Base-by-base conservation (phyloP, 2,329 filamentous ascomycete species). In the Exophiala lecanii-corni region DNA sequence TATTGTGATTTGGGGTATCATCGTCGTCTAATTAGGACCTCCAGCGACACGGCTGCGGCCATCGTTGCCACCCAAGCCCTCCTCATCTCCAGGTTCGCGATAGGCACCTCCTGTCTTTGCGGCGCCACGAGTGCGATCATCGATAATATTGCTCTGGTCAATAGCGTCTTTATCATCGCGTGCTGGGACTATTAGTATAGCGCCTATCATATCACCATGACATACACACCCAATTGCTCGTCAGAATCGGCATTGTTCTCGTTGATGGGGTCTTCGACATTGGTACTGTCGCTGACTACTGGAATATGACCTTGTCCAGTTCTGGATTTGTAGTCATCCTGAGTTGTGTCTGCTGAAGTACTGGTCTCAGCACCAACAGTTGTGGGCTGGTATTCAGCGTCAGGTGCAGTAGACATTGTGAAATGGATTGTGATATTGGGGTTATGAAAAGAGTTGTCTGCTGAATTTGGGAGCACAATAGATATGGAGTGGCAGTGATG, bases 71-170 rank as follows among this genome's bases (percentile, higher is more conserved):
- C 56, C 59, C n/a, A 70, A 52, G 12, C 66, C 66, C 59, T 74
- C 72, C 42, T 74, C 71, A 51, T 75, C 73, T 20, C 69, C 68
- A n/a, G 72, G 73, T 63, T 76, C 72, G 1, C 56, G 50, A 52
- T 75, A 75, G 0, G 62, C 61, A 13, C 72, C 71, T 25, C 59
- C 48, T 30, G 60, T 25, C 61, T 72, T 72, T 0, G 67, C 56
- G 0, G 69, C 71, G 42, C 71, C 71, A 13, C 72, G 63, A 5
- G 72, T 74, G 20, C 70, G 68, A 18, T 58, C 60, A 3, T 67
- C 61, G 4, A 75, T 53, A 28, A 75, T 73, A 49, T 75, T 75
- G 41, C 46, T 55, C 48, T 64, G 43, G 40, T 75, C 66, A 32
- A 75, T 74, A 2, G 71, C 71, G 2, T 73, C 69, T 2, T 58